Evolutionary conservation across 31 red algal genomes (phyloP), one percentile per base, ranked within the genome.

Genomic region (Bonnemaisonia californica): DNA sequence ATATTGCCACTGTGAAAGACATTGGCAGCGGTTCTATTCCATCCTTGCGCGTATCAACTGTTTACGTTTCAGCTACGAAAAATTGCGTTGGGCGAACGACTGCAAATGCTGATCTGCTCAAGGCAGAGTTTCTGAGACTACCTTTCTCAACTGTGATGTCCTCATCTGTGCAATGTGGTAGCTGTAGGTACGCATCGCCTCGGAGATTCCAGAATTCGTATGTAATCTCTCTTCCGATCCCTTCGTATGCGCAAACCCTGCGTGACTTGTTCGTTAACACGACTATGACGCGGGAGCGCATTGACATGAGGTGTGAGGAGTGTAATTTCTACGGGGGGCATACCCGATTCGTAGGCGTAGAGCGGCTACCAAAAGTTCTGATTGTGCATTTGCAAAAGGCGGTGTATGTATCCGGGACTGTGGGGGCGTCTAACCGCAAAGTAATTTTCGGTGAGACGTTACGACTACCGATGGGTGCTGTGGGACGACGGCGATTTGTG

Each of bases 331-430:
- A 13, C 11, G 54, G 57, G 13, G 27, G 33, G 48, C 85, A 89
- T 35, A 27, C 63, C 4, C 64, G 77, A 28, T 48, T 26, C 35
- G 38, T 37, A 22, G 55, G 60, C 27, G 58, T 89, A 21, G 54
- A 59, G 76, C 68, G 85, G 31, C 54, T 80, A 13, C 75, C 85
- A 27, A 47, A 31, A 63, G 76, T 71, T 3, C 76, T 89, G 3
- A 55, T 81, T n/a, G 26, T 81, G 18, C 76, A 80, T 21, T 34
- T 89, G 31, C 85, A 89, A 47, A 66, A 69, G 35, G 85, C 76
- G 2, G 41, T 71, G 21, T 89, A 74, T 40, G 65, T 73, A 48
- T 22, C 42, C 8, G 63, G 85, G 32, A 61, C 57, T 0, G 66
- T 80, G n/a, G 57, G 41, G 21, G 71, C 61, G 22, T 48, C 71